Conservation (phyloP, 176 grass and related monocot genomes). For the Chrysopogon serrulatus region DNA sequence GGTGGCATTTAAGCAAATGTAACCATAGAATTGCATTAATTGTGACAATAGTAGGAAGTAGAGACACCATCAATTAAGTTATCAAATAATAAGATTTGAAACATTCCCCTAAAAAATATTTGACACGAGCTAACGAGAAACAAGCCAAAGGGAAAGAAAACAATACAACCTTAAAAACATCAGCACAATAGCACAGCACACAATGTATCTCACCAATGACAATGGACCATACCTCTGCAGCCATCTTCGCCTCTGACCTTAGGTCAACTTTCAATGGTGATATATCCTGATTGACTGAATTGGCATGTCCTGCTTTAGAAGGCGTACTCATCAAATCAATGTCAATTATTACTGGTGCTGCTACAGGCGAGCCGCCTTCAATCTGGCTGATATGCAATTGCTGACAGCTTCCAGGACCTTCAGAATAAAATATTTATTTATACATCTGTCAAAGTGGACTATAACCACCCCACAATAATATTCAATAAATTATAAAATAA, state of each 20-base stretch:
- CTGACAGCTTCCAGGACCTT: constrained; percentile 36
- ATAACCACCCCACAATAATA: neutral
- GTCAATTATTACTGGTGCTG: constrained; percentile 7
- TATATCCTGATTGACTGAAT: constrained; percentile 37
- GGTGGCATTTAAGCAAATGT: constrained; percentile 1
- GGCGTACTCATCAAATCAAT: constrained; percentile 21
- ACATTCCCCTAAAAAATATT: neutral
- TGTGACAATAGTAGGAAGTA: neutral
- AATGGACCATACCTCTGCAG: constrained; percentile 51
- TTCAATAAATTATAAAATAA: neutral
- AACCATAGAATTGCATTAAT: neutral
- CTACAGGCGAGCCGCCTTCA: constrained; percentile 23
- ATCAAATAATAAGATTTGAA: neutral
- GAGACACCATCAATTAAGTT: neutral
- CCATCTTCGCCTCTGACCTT: constrained; percentile 65
- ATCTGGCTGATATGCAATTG: constrained; percentile 11
- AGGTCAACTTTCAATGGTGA: constrained; percentile 45
- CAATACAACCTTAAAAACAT: neutral
- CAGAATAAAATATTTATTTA: neutral
- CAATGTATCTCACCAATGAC: neutral
- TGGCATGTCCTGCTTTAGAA: constrained; percentile 23
- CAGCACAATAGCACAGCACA: constrained; percentile 1
- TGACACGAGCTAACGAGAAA: neutral
- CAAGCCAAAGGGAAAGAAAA: constrained; percentile 12
- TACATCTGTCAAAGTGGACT: neutral